phyloP scores from a whole-genome alignment of 2,329 filamentous ascomycete species.

The Fusarium tupiense region DNA sequence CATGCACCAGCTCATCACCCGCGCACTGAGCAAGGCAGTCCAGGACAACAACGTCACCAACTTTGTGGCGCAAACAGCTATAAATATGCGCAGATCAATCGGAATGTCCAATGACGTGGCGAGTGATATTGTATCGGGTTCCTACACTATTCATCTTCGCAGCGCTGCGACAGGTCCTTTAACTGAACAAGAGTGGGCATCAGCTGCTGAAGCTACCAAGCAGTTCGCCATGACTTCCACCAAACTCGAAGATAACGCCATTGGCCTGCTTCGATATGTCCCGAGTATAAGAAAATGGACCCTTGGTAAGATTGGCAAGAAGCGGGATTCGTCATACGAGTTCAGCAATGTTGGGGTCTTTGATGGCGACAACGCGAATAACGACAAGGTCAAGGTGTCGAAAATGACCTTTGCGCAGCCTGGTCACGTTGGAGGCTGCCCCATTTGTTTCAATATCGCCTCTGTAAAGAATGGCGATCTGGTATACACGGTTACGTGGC shows the following conservation, averaged over 20 bases:
- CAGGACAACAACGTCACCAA: conserved; percentile 31
- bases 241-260: conserved; percentile 29
- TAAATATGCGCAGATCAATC: conserved; percentile 38
- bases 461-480: conserved; percentile 33
- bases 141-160: conserved; percentile 23
- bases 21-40: conserved; percentile 34
- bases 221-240: conserved; percentile 20
- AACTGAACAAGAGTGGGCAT: conserved; percentile 34
- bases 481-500: conserved; percentile 41
- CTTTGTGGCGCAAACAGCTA: conserved; percentile 37
- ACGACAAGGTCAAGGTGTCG: conserved; percentile 7
- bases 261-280: conserved; percentile 36
- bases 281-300: conserved; percentile 39
- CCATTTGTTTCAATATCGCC: conserved; percentile 35
- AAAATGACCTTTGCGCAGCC: conserved; percentile 41
- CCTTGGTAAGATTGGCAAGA: conserved; percentile 29
- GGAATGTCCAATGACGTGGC: conserved; percentile 30
- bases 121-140: conserved; percentile 28
- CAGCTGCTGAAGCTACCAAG: conserved; percentile 17
- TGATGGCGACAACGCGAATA: neutral
- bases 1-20: conserved; percentile 32
- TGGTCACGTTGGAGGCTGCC: conserved; percentile 26
- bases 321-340: conserved; percentile 36
- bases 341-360: conserved; percentile 40
- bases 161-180: conserved; percentile 2